Evolutionary conservation across 768 basidiomycete genomes (phyloP).

Genomic region (Phaffia australis): DNA sequence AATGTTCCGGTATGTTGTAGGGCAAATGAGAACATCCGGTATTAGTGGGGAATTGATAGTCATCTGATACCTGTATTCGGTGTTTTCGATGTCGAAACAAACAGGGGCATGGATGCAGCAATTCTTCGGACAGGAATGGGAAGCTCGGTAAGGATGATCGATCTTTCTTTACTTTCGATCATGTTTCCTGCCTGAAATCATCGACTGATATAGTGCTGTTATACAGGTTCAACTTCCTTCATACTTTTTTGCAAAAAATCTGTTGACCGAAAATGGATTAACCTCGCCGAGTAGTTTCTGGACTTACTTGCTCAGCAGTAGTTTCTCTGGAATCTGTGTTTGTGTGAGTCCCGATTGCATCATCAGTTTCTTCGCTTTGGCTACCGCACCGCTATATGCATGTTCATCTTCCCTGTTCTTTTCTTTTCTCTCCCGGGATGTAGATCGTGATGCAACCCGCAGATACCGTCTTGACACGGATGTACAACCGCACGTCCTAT

Average conservation of each 20-base stretch:
- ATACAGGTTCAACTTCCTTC: slow-evolving; percentile 80
- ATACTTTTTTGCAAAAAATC: slow-evolving; percentile 84
- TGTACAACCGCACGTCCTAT: slow-evolving; percentile 62
- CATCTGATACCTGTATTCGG: neutral
- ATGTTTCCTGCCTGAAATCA: neutral
- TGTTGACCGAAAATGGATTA: slow-evolving; percentile 57
- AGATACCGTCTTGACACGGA: slow-evolving; percentile 64
- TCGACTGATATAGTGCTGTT: neutral
- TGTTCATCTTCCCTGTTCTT: neutral
- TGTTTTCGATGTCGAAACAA: neutral
- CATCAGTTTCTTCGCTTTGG: neutral
- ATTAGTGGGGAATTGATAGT: neutral
- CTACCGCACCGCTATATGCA: neutral
- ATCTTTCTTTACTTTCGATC: neutral
- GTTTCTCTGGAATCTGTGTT: slow-evolving; percentile 82
- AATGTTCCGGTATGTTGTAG: slow-evolving; percentile 43
- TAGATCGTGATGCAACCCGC: slow-evolving; percentile 34
- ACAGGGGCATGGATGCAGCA: slow-evolving; percentile 79
- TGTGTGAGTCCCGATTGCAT: slow-evolving; percentile 44
- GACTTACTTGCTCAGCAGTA: slow-evolving; percentile 79
- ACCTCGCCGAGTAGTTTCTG: slow-evolving; percentile 64
- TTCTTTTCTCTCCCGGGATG: neutral
- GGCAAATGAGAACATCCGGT: neutral
- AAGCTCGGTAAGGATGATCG: slow-evolving; percentile 50
- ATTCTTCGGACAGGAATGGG: slow-evolving; percentile 91